A percentile compares a stretch with the other conserved stretches of the same genome.
These are phyloP conservation scores for Blastobotrys serpentis DNA, from an alignment of 1,139 yeast species.

Conservation along the genomic window DNA sequence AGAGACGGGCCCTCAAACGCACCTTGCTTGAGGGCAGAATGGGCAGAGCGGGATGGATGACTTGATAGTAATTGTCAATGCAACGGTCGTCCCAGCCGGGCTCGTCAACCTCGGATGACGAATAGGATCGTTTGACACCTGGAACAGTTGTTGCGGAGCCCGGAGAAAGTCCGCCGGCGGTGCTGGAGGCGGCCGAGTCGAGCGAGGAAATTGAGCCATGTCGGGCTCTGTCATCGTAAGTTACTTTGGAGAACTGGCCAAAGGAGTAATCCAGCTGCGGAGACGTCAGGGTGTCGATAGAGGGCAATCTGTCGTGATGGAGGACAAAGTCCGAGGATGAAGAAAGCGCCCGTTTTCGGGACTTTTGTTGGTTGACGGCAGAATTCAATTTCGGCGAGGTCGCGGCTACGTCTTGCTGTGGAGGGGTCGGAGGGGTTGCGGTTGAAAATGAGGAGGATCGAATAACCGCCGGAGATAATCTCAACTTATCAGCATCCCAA, in stretches of 20 bases:
- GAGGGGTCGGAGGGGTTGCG: background rate
- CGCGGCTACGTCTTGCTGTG: too few species aligned
- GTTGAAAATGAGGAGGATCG: slow-evolving; percentile 2
- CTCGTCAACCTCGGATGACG: slow-evolving; percentile 17
- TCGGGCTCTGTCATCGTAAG: slow-evolving; percentile 11
- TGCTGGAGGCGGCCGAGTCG: slow-evolving; percentile 20
- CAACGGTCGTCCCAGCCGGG: slow-evolving; percentile 37
- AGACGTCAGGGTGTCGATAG: slow-evolving; percentile 29
- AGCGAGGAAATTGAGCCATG: slow-evolving; percentile 23
- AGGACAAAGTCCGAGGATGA: slow-evolving; percentile 12
- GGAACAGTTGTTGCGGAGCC: slow-evolving; percentile 2
- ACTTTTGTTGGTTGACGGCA: too few species aligned
- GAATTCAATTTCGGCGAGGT: too few species aligned
- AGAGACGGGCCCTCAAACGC: slow-evolving; percentile 35
- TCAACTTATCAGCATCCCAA: slow-evolving; percentile 2
- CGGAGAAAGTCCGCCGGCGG: slow-evolving; percentile 6
- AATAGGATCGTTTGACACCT: slow-evolving; percentile 15
- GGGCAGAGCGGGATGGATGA: slow-evolving; percentile 43
- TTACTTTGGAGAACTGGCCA: slow-evolving; percentile 12
- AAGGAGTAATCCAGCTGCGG: slow-evolving; percentile 18
- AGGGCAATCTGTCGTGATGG: slow-evolving; percentile 30
- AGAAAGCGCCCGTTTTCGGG: slow-evolving; percentile 8
- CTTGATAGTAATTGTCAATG: slow-evolving; percentile 40
- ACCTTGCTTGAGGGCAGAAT: slow-evolving; percentile 39
- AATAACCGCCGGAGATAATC: slow-evolving; percentile 8